A percentile compares a stretch with the other conserved stretches of the same genome.
These are phyloP conservation scores for Aurantiochytrium sp. DNA, from an alignment of 108 stramenopile species.

Conservation along the genomic window DNA sequence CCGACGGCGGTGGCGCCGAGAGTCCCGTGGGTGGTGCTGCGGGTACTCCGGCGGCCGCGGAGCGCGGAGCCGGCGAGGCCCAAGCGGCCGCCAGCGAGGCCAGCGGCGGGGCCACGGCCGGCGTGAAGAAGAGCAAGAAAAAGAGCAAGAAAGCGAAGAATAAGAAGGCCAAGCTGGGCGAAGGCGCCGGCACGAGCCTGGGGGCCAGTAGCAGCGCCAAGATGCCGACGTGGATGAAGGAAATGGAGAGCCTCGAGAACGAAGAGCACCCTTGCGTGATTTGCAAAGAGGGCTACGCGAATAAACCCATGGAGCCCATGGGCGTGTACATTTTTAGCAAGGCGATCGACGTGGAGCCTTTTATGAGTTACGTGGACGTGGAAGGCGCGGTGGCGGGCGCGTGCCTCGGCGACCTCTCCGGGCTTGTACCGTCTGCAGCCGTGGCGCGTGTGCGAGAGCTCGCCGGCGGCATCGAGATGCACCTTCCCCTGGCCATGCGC, in stretches of 20 bases:
- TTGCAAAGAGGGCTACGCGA: background rate
- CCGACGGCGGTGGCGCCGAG: too few species aligned
- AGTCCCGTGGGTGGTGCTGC: too few species aligned
- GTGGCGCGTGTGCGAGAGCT: too few species aligned
- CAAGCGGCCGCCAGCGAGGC: too few species aligned
- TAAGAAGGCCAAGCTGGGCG: background rate
- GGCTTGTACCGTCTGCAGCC: background rate
- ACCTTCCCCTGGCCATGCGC: too few species aligned
- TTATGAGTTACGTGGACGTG: background rate
- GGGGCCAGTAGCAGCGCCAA: too few species aligned
- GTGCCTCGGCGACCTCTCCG: background rate
- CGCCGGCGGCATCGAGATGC: too few species aligned
- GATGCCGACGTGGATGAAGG: background rate
- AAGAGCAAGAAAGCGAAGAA: background rate
- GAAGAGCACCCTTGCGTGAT: background rate
- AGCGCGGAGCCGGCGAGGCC: too few species aligned
- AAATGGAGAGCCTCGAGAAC: background rate
- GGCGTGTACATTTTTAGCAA: constrained; percentile 23
- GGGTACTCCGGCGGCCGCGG: too few species aligned
- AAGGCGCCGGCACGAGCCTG: background rate
- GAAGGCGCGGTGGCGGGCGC: background rate
- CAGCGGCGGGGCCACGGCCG: too few species aligned
- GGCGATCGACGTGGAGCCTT: background rate
- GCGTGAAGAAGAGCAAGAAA: background rate
- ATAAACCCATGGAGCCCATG: background rate